A percentile compares a stretch with the other conserved stretches of the same genome.
phyloP scores from a whole-genome alignment of 108 stramenopile species.

The Bacterosira constricta region DNA sequence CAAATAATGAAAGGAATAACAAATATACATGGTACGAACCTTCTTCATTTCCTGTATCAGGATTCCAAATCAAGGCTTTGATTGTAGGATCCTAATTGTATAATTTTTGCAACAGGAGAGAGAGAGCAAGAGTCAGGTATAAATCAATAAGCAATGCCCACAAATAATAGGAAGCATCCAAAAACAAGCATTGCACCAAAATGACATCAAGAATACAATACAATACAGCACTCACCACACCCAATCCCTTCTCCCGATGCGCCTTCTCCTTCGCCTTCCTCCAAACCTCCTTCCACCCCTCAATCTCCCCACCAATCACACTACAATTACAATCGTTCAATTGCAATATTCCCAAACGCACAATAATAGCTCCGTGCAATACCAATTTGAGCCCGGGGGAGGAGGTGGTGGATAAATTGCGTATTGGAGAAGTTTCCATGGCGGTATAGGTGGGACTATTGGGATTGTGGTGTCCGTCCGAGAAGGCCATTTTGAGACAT shows the following conservation, averaged over 20 bases:
- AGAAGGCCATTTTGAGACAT: constrained; percentile 53
- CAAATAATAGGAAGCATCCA: too few species aligned
- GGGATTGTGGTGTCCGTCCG: constrained; percentile 54
- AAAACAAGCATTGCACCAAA: too few species aligned
- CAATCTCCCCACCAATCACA: constrained; percentile 65
- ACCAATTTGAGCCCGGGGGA: constrained; percentile 68
- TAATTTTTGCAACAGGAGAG: too few species aligned
- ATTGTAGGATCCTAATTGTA: constrained; percentile 87
- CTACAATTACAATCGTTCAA: constrained; percentile 58
- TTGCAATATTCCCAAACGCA: constrained; percentile 60
- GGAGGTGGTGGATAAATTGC: constrained; percentile 35
- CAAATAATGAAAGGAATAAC: background rate
- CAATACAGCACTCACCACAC: too few species aligned
- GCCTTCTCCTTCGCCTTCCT: constrained; percentile 56
- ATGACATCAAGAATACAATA: too few species aligned
- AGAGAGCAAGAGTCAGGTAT: too few species aligned
- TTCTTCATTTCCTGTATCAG: constrained; percentile 37
- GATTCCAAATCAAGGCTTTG: constrained; percentile 74
- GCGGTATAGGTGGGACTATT: constrained; percentile 34
- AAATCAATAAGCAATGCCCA: too few species aligned
- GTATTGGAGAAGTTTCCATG: constrained; percentile 59
- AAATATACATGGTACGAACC: constrained; percentile 12
- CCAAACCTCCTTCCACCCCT: constrained; percentile 54
- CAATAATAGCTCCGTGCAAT: constrained; percentile 52
- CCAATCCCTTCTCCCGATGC: constrained; percentile 54